phyloP scores from a whole-genome alignment of 176 grass and related monocot species.

The Panicum miliaceum region DNA sequence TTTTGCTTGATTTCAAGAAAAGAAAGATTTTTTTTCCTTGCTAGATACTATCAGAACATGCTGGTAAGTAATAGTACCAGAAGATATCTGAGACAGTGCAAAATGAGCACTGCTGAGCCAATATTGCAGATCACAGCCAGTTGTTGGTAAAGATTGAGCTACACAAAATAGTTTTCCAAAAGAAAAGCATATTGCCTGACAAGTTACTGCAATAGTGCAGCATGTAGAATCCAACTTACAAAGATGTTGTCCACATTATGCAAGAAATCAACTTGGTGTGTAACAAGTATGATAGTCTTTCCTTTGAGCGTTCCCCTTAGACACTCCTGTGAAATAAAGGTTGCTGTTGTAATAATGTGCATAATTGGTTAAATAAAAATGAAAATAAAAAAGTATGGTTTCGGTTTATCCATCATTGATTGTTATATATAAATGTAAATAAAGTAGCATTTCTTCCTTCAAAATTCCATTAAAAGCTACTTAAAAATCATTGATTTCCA shows the following conservation, averaged over 20 bases:
- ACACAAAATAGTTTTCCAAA: neutral
- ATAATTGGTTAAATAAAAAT: neutral
- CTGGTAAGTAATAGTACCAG: neutral
- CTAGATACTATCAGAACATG: neutral
- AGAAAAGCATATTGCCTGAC: neutral
- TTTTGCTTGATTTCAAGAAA: neutral
- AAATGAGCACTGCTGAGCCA: neutral
- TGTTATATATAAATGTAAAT: neutral
- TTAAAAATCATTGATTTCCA: neutral
- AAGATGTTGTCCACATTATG: constrained; percentile 74
- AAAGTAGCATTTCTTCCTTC: neutral
- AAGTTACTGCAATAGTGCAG: neutral
- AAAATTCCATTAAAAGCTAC: neutral
- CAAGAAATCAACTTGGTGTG: constrained; percentile 86
- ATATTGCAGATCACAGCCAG: constrained; percentile 2
- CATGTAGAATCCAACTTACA: constrained; percentile 45
- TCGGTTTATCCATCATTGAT: neutral
- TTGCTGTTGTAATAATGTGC: neutral
- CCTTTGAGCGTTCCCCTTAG: constrained; percentile 59
- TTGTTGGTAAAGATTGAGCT: neutral
- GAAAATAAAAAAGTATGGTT: neutral
- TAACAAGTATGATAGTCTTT: constrained; percentile 78
- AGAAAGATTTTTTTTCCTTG: neutral
- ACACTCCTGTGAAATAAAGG: constrained; percentile 57
- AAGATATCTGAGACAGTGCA: neutral